Percentiles rank a stretch among this genome's conserved stretches.
Conservation (phyloP, 257 asterid species). For the Coffea canephora region DNA sequence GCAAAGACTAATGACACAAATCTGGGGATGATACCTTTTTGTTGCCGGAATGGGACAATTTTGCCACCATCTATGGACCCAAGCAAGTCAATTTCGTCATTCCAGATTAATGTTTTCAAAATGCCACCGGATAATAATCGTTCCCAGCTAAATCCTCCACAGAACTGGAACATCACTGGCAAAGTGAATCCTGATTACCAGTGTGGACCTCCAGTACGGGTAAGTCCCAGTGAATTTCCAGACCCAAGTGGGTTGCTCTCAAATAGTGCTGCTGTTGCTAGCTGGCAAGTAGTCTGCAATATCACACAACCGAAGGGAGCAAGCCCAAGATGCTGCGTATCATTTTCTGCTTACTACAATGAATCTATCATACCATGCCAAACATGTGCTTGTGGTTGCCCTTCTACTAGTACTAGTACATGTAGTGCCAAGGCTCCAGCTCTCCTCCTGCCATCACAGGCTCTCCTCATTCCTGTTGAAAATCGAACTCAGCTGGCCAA, state of each 20-base stretch:
- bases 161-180: conserved; percentile 72
- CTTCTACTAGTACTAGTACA: conserved; percentile 31
- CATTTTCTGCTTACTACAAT: conserved; percentile 85
- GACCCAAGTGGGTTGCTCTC: conserved; percentile 60
- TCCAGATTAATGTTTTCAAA: conserved; percentile 78
- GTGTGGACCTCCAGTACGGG: conserved; percentile 87
- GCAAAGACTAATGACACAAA: conserved; percentile 61
- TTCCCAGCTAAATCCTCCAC: conserved; percentile 70
- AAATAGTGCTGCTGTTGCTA: conserved; percentile 52
- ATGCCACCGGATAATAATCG: conserved; percentile 93
- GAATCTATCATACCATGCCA: conserved; percentile 85
- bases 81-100: conserved; percentile 69
- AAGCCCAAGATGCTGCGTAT: conserved; percentile 84
- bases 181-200: conserved; percentile 74
- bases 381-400: conserved; percentile 91
- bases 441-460: conserved; percentile 79
- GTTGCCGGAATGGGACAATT: conserved; percentile 91
- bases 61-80: conserved; percentile 94
- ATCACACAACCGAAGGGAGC: conserved; percentile 62
- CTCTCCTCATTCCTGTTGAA: conserved; percentile 71
- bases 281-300: conserved; percentile 96
- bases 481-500: conserved; percentile 51
- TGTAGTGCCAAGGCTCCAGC: conserved; percentile 64
- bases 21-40: conserved; percentile 74
- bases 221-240: conserved; percentile 66